Conservation (phyloP, 2,329 filamentous ascomycete genomes). For the Anthostomella pinea region DNA sequence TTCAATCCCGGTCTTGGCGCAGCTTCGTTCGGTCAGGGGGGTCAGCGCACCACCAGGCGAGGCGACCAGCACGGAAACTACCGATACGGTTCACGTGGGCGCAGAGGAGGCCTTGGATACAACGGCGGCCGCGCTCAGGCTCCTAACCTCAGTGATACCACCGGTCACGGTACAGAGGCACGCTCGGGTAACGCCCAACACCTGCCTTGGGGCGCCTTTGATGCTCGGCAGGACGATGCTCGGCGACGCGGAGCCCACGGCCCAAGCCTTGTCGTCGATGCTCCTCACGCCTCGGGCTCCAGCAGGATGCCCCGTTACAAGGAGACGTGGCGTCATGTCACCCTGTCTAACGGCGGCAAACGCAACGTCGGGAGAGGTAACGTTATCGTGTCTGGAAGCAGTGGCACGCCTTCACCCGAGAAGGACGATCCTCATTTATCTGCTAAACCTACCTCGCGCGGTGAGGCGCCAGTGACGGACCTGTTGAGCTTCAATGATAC, state of each 20-base stretch:
- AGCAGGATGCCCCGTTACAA: conserved; percentile 1
- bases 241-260: conserved; percentile 4
- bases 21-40: conserved; percentile 9
- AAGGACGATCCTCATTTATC: conserved; percentile 1
- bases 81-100: conserved; percentile 1
- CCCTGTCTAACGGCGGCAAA: conserved; percentile 14
- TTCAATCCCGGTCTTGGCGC: conserved; percentile 3
- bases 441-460: not conserved
- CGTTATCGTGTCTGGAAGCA: conserved; percentile 7
- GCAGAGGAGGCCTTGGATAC: conserved; percentile 8
- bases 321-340: conserved; percentile 25
- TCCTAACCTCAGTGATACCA: not conserved
- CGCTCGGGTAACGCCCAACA: not conserved
- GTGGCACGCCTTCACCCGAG: conserved; percentile 10
- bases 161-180: not conserved
- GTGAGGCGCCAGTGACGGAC: not conserved
- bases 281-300: not conserved
- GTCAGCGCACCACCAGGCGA: conserved; percentile 2
- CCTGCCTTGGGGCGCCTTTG: conserved; percentile 15
- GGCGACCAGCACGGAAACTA: conserved; percentile 4
- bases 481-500: conserved; percentile 7
- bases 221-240: conserved; percentile 20
- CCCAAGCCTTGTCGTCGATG: not conserved
- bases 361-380: conserved; percentile 17
- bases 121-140: not conserved